Base-by-base conservation (phyloP, 2,329 filamentous ascomycete species). In the Graphiopsis chlorocephala region DNA sequence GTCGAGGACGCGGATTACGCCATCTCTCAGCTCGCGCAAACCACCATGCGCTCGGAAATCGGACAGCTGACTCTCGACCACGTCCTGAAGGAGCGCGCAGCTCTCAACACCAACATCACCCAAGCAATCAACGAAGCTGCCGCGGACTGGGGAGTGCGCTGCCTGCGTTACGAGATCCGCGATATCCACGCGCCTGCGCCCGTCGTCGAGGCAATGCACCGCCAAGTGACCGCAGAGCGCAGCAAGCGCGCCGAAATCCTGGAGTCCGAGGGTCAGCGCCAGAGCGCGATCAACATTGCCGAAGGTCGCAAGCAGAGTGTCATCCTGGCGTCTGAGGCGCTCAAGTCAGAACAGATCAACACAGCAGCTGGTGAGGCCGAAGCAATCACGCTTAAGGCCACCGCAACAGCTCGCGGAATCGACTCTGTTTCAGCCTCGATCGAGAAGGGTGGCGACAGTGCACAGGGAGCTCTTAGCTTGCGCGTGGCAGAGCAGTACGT, bases 1-100 rank as follows among this genome's bases (percentile, higher is more conserved):
- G 95, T 99, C 33, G 95, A 99, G 80, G 95, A 99, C 76, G 94
- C 95, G 68, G 95, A 99, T 78, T 99, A 99, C 78, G 95, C 95
- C 78, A 98, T 99, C 77, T 95, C 92, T 10, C 95, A 99, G 77
- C 89, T 99, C 55, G 95, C 95, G 17, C 95, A 99, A 81, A 99
- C 95, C 12, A 98, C 95, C 0, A 99, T 99, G 95, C 92, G 95
- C 73, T 96, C 91, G 74, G 95, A 99, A 79, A 99, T 99, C 73
- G 95, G 95, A 69, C 95, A 98, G 79, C 85, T 99, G 66, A 91
- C 92, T 0, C 90, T 99, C 72, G 95, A 99, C 79, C 94, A 99
- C 80, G 95, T 99, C 52, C 86, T 99, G 65, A 98, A 98, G 78
- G 95, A 99, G 84, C 92, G 95, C 69, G 92, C 93, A 3, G 92